Conservation (phyloP, 208 protist species). For the Novymonas esmeraldas region DNA sequence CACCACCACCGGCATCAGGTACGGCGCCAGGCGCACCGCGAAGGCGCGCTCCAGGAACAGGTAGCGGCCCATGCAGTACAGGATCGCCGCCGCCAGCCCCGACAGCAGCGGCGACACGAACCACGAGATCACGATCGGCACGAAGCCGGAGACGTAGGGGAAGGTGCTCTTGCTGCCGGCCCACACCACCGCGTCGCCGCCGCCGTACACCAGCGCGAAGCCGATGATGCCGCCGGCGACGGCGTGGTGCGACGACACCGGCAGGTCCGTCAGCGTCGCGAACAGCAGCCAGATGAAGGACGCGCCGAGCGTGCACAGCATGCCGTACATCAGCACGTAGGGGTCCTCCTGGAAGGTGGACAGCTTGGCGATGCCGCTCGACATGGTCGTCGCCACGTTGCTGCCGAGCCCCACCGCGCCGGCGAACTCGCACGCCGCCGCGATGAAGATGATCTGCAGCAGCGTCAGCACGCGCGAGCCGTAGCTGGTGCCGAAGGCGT, state of each 20-base stretch:
- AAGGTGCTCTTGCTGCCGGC: constrained; percentile 42
- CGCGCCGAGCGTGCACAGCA: constrained; percentile 43
- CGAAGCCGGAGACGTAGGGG: constrained; percentile 58
- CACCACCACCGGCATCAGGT: constrained; percentile 48
- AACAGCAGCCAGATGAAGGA: constrained; percentile 49
- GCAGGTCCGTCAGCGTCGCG: constrained; percentile 49
- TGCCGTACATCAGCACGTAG: constrained; percentile 72
- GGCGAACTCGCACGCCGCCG: constrained; percentile 64
- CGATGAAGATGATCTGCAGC: constrained; percentile 62
- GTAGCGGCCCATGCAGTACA: constrained; percentile 43
- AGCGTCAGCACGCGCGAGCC: constrained; percentile 60
- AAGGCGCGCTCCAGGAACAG: constrained; percentile 42
- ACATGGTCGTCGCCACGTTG: constrained; percentile 54
- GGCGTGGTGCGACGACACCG: constrained; percentile 65
- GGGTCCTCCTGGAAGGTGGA: constrained; percentile 35
- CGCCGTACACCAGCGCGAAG: constrained; percentile 69
- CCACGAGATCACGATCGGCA: constrained; percentile 62
- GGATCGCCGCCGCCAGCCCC: constrained; percentile 35
- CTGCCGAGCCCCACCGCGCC: constrained; percentile 61
- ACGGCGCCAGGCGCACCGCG: constrained; percentile 33
- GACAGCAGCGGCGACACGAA: constrained; percentile 59
- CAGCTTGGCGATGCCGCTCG: constrained; percentile 50
- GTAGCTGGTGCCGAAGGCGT: constrained; percentile 83
- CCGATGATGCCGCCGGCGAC: constrained; percentile 65
- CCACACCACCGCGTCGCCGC: constrained; percentile 44